Percentiles rank a stretch among this genome's conserved stretches.
Evolutionary conservation across 1,284 basidiomycete species (phyloP).

Genomic region (Leccinum ponderosum): DNA sequence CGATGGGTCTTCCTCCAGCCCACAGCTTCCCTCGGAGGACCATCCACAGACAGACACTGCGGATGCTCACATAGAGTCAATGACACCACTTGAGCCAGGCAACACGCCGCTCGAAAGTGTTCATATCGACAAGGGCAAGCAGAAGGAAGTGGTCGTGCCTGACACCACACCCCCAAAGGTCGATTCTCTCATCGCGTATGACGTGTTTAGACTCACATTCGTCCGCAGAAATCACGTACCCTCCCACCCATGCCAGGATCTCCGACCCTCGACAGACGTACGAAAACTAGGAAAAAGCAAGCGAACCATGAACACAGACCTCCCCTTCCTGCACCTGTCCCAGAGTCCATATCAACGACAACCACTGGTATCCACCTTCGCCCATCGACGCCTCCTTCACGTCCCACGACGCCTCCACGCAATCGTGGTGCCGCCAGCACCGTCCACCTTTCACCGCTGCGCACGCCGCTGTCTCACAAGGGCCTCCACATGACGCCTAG

Average conservation of each 20-base stretch:
- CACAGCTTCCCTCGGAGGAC: constrained; percentile 44
- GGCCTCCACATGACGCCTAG: constrained; percentile 68
- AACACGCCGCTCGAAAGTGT: constrained; percentile 8
- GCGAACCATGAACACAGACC: constrained; percentile 25
- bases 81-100: constrained; percentile 18
- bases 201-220: constrained; percentile 7
- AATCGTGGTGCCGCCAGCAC: constrained; percentile 25
- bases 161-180: constrained; percentile 33
- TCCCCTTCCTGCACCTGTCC: constrained; percentile 34
- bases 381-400: constrained; percentile 31
- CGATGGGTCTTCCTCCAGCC: constrained; percentile 68
- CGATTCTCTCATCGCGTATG: neutral
- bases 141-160: constrained; percentile 8
- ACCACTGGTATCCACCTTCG: constrained; percentile 25
- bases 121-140: constrained; percentile 15
- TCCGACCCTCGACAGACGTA: constrained; percentile 47
- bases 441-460: constrained; percentile 52
- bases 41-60: constrained; percentile 20
- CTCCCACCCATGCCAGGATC: constrained; percentile 48
- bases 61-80: constrained; percentile 17
- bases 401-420: constrained; percentile 33
- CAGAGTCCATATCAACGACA: constrained; percentile 4
- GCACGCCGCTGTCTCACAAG: constrained; percentile 66
- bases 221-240: constrained; percentile 31
- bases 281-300: constrained; percentile 33